A percentile compares a stretch with the other conserved stretches of the same genome.
Conservation (phyloP, 352 stramenopile species). For the Globisporangium apiculatum region DNA sequence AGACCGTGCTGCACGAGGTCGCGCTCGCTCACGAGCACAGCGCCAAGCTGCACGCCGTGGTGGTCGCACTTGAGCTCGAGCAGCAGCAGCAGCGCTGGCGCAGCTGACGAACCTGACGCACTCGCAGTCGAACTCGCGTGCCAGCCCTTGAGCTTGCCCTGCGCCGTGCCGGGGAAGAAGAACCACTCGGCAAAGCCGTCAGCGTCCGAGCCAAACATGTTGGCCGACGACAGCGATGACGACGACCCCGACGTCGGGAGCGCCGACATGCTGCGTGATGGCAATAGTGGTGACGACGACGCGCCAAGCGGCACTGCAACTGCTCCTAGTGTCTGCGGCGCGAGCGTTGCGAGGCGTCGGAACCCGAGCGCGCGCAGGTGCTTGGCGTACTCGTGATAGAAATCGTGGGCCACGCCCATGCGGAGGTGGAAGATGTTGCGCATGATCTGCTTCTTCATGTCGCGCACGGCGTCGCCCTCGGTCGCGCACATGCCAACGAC, state of each 20-base stretch:
- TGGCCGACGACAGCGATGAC: slow-evolving; percentile 21
- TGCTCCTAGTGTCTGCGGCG: slow-evolving; percentile 11
- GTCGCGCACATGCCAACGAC: slow-evolving; percentile 59
- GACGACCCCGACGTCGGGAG: slow-evolving; percentile 5
- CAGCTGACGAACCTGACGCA: background rate
- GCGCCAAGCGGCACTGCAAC: background rate
- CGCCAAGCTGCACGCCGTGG: slow-evolving; percentile 49
- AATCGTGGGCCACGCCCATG: slow-evolving; percentile 63
- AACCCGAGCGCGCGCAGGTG: slow-evolving; percentile 68
- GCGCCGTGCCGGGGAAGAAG: slow-evolving; percentile 26
- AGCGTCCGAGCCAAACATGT: slow-evolving; percentile 21
- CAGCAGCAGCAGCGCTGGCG: slow-evolving; percentile 32
- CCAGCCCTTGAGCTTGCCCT: slow-evolving; percentile 26
- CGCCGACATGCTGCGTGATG: background rate
- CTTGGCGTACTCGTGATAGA: slow-evolving; percentile 58
- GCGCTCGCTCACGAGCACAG: slow-evolving; percentile 50
- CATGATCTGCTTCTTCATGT: slow-evolving; percentile 71
- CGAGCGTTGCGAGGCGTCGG: slow-evolving; percentile 37
- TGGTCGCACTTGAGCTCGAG: slow-evolving; percentile 74
- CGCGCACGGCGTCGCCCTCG: slow-evolving; percentile 44
- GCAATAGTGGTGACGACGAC: background rate
- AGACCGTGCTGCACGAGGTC: slow-evolving; percentile 61
- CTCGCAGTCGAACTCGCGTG: slow-evolving; percentile 6
- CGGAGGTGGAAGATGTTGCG: slow-evolving; percentile 59
- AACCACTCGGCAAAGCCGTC: slow-evolving; percentile 72